Evolutionary conservation across 305 asterid species (phyloP), one percentile per base, ranked within the genome.

Genomic region (Fraxinus floribunda): DNA sequence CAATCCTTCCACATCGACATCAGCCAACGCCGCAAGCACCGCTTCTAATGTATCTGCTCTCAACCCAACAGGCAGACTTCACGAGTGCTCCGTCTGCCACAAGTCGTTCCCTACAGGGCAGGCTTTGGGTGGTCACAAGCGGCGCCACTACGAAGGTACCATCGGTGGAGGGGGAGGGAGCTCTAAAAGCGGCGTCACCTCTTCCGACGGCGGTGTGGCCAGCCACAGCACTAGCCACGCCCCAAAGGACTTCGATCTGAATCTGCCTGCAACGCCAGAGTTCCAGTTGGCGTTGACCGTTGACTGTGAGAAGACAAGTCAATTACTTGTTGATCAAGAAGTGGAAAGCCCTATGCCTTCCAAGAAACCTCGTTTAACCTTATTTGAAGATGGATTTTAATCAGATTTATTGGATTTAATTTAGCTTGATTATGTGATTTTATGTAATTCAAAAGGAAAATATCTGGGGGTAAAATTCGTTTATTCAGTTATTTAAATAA

Each of bases 111-210:
- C 95, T 24, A 87, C 93, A 9, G 98, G 98, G 0, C 98, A 94
- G 78, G 98, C 98, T 18, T 77, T 94, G 72, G 98, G 97, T 29
- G 98, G 98, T 1, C 98, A 94, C 88, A 92, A 91, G 86, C 90
- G 98, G 60, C 91, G 91, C 84, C 98, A 94, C 88, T 93, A 91
- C 71, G 95, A 91, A 52, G 95, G 97, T 13, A 86, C 77, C 1
- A 90, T 90, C 64, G 97, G 94, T 24, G 86, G 89, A 3, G 71
- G 64, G 2, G 41, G 62, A 60, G 83, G 80, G 1, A 76, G 84
- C 0, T 72, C 85, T 1, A 90, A 84, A 60, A 88, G 85, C 7
- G 78, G 87, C 44, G 80, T 88, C 78, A 79, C 86, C 6, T 80
- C 91, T 2, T 83, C 86, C 26, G 83, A 60, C 80, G 88, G 85